Conservation (phyloP, 2,329 filamentous ascomycete genomes). For the Fusarium paranaense region DNA sequence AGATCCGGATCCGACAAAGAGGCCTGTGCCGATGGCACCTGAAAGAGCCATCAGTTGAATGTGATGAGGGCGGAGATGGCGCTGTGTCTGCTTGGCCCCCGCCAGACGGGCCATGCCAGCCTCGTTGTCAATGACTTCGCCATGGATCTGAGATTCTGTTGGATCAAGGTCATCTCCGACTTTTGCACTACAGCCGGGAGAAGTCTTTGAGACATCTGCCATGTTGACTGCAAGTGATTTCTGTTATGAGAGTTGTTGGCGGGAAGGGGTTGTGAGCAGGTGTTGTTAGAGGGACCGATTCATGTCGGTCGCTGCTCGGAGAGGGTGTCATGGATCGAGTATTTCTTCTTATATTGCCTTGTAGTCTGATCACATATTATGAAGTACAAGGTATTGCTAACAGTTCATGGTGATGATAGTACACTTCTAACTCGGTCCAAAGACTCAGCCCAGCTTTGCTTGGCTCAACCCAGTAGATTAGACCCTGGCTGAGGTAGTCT, state of each 20-base stretch:
- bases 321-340: not conserved
- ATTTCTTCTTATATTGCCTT: not conserved
- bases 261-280: not conserved
- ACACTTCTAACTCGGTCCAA: not conserved
- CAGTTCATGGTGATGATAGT: no score
- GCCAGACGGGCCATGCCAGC: not conserved
- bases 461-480: not conserved
- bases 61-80: conserved; percentile 49
- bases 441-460: not conserved
- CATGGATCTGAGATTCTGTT: not conserved
- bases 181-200: not conserved
- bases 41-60: conserved; percentile 60
- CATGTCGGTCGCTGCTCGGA: not conserved
- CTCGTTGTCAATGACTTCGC: not conserved
- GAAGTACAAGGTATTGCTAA: not conserved
- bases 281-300: not conserved
- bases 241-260: not conserved
- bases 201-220: not conserved
- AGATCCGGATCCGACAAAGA: conserved; percentile 56
- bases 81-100: conserved; percentile 26
- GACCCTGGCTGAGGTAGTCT: not conserved
- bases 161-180: not conserved
- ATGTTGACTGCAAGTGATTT: not conserved
- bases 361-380: not conserved
- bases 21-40: conserved; percentile 55